Base-by-base conservation (phyloP, 176 grass and related monocot genomes). In the Pontederia paniculata region DNA sequence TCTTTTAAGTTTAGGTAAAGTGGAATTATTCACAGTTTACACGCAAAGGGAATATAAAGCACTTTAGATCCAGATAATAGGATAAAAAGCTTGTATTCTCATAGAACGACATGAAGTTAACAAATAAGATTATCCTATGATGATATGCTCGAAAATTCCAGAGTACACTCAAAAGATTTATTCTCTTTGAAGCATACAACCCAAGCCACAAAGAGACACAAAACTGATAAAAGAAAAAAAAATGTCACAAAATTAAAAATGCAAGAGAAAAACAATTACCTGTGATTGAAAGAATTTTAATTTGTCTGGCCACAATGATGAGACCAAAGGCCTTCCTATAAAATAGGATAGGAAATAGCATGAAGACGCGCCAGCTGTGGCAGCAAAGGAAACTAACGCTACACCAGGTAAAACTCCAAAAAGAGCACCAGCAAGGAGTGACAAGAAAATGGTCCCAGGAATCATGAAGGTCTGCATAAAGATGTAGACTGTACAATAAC, bases 381-480 rank as follows among this genome's bases (percentile, higher is more conserved):
- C 93, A 41, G 93, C 93, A 79, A 98, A 98, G 78, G 91, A 80
- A 21, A 98, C 93, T 21, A 98, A 77, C 31, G 87, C 87, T 55
- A 98, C 45, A 0, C 93, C 87, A 19, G 45, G 80, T 41, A 91
- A 68, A 70, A 84, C 77, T 54, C 87, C 93, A 65, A 98, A 98
- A 0, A 98, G 78, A 46, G 93, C 71, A 18, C 93, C 93, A 5
- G 93, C 93, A 50, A 98, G 86, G n/a, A 98, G 45, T 48, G 93
- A 91, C 86, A 98, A 88, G 69, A 98, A 98, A 67, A 98, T 98
- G 49, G 93, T 98, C 62, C 93, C 93, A 16, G 93, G 86, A 53
- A 89, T 89, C 86, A 89, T 89, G 71, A 98, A 98, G 57, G 93
- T 98, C 80, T 98, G 93, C 93, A 98, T 98, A 80, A 91, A 98